Conservation (phyloP, 2,329 filamentous ascomycete species). For the Fusarium nisikadoi region DNA sequence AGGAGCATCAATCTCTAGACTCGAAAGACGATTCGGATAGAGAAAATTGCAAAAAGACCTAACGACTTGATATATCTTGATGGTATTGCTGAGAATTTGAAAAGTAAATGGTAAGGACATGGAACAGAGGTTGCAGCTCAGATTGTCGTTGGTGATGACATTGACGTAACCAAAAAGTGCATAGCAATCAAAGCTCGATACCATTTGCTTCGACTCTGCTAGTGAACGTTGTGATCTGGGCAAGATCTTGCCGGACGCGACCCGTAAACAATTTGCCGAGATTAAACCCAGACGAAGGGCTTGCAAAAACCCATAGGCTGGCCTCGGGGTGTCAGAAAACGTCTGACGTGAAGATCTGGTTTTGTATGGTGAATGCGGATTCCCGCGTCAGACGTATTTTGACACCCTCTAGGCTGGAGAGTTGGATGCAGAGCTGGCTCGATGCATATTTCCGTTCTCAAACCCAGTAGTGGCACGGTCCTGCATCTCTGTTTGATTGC, state of each 20-base stretch:
- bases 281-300: slow-evolving; percentile 2
- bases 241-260: slow-evolving; percentile 1
- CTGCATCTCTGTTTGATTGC: slow-evolving; percentile 6
- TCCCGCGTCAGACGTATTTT: no score
- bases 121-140: not conserved
- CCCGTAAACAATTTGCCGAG: not conserved
- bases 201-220: not conserved
- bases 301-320: not conserved
- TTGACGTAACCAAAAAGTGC: slow-evolving; percentile 2
- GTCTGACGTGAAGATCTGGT: no score
- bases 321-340: no score
- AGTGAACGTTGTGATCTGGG: not conserved
- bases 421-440: slow-evolving; percentile 11
- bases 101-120: not conserved
- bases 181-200: not conserved
- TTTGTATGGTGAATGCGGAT: no score
- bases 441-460: slow-evolving; percentile 23
- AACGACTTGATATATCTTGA: not conserved
- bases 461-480: slow-evolving; percentile 23
- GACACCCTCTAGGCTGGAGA: not conserved
- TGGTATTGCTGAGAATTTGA: not conserved
- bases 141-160: not conserved
- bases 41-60: not conserved
- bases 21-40: not conserved
- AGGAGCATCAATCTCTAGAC: not conserved